Evolutionary conservation across 768 basidiomycete genomes (phyloP), one percentile per base, ranked within the genome.

Genomic region (Dictyophora rubrovolvata): DNA sequence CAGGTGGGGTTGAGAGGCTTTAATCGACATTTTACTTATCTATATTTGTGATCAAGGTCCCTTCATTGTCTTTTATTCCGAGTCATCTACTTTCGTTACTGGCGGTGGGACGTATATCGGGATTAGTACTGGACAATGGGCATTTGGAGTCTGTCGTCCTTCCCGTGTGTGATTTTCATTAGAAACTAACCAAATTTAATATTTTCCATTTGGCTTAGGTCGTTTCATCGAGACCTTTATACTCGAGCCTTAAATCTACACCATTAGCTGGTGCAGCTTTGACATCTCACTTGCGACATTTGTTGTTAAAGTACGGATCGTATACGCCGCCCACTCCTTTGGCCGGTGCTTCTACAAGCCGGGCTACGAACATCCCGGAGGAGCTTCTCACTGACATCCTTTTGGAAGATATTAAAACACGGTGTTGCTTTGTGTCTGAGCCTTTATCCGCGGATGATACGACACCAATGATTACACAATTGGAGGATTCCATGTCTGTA

Each of bases 61-160:
- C 93, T 7, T 93, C 91, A 7, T 79, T 99, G 63, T 95, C 93
- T 1, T 99, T 98, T 71, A 87, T 89, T 0, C 86, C 90, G 16
- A 87, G 90, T 58, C 91, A 91, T 65, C 73, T 98, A 0, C 80
- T 97, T 17, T 82, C 93, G 3, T 74, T 98, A 14, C 77, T 96
- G 61, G 85, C 93, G 1, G 83, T 85, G 7, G 96, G 96, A 11
- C 77, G 90, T 60, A 87, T 93, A 63, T 94, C 93, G 1, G 96
- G 95, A 6, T 80, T 99, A 14, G 95, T 98, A 1, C 73, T 98
- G 1, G 96, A 99, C 67, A 86, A 85, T 63, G 96, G 96, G 1
- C 86, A 95, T 69, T 77, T 95, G 3, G 96, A 98, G 69, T 89
- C 93, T 0, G 86, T 85, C 4, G 83, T 84, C 5, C 77, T 97